Conservation (phyloP, 257 asterid genomes). For the Coffea canephora region DNA sequence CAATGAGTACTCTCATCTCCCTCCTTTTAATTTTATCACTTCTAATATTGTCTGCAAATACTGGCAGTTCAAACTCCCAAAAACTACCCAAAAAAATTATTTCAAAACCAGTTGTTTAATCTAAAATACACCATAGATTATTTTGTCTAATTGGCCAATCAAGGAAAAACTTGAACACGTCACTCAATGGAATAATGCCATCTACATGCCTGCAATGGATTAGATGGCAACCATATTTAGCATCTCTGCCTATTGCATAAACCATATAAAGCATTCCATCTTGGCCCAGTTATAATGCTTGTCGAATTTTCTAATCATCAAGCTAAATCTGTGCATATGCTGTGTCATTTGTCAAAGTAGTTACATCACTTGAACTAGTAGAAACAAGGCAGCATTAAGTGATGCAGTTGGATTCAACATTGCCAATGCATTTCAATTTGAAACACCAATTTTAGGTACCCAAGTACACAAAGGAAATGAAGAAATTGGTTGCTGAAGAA, state of each 20-base stretch:
- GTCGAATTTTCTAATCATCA: slow-evolving; percentile 61
- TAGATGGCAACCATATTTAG: slow-evolving; percentile 70
- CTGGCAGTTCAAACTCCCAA: neutral
- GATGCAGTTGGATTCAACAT: slow-evolving; percentile 64
- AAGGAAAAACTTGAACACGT: slow-evolving; percentile 60
- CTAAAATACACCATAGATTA: too few species aligned
- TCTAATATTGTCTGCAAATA: too few species aligned
- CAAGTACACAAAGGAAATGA: slow-evolving; percentile 70
- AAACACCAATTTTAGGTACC: slow-evolving; percentile 72
- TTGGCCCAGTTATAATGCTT: slow-evolving; percentile 69
- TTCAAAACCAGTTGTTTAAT: too few species aligned
- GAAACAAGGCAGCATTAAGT: slow-evolving; percentile 59
- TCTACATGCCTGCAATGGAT: slow-evolving; percentile 73
- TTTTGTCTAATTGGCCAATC: too few species aligned
- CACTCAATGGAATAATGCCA: slow-evolving; percentile 63
- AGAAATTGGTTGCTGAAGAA: slow-evolving; percentile 67
- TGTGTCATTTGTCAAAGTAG: slow-evolving; percentile 71
- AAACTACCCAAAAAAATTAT: too few species aligned
- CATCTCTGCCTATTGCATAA: slow-evolving; percentile 57
- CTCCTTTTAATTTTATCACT: too few species aligned
- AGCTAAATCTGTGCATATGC: slow-evolving; percentile 61
- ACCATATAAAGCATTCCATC: slow-evolving; percentile 54
- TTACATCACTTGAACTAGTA: slow-evolving; percentile 65
- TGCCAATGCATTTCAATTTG: slow-evolving; percentile 56
- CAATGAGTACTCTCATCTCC: too few species aligned